A percentile compares a stretch with the other conserved stretches of the same genome.
These are phyloP conservation scores for Gossypioides kirkii DNA, from an alignment of 345 rosid genomes.

Conservation along the genomic window DNA sequence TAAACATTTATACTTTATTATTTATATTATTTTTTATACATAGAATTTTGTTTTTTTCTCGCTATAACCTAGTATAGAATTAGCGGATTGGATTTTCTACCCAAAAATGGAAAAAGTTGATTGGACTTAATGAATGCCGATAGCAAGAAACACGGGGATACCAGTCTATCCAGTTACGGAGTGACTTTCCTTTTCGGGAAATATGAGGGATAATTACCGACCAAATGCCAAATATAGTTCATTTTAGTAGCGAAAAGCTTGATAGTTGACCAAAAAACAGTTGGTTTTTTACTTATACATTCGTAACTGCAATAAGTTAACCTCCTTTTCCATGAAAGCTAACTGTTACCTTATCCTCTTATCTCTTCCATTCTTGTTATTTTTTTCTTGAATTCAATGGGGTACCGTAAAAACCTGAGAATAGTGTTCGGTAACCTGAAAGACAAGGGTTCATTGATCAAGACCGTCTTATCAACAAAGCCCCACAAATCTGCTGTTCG, in stretches of 20 bases:
- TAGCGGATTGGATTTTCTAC: too few relatives aligned
- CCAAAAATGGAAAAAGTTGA: too few relatives aligned
- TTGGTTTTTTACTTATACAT: too few relatives aligned
- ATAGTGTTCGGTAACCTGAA: constrained; percentile 32
- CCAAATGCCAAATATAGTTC: not conserved
- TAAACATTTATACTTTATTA: too few relatives aligned
- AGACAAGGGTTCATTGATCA: constrained; percentile 41
- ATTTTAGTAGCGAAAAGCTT: not conserved
- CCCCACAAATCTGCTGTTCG: constrained; percentile 20
- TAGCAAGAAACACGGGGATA: not conserved
- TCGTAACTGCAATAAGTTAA: not conserved
- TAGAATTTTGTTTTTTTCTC: too few relatives aligned
- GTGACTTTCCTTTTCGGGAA: not conserved
- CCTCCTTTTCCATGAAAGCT: not conserved
- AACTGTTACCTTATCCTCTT: not conserved
- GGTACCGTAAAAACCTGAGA: constrained; percentile 28
- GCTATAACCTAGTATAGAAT: too few relatives aligned
- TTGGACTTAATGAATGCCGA: not conserved
- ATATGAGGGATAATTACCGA: not conserved
- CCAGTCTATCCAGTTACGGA: not conserved
- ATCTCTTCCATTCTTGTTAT: not conserved
- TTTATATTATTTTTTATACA: too few relatives aligned
- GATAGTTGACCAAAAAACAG: not conserved
- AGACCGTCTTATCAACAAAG: constrained; percentile 31
- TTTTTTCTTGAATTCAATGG: constrained; percentile 24